Evolutionary conservation across 2,329 filamentous ascomycete species (phyloP), one percentile per base, ranked within the genome.

Genomic region (Aspergillus sp.): DNA sequence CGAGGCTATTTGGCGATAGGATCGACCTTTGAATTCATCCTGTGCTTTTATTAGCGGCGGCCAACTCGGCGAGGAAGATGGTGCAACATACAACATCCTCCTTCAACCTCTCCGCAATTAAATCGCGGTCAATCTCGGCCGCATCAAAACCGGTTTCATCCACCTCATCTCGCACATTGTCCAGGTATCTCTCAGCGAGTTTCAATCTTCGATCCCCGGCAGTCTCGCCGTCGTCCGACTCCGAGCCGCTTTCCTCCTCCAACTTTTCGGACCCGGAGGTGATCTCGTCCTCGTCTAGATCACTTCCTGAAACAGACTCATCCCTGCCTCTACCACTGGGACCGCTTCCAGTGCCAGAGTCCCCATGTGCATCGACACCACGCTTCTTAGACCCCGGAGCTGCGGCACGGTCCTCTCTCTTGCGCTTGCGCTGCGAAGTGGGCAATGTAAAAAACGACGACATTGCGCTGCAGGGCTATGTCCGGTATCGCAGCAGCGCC

Each of bases 371-470:
- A 39, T 59, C 53, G 24, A 63, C 58, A 35, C 57, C 62, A 49
- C 61, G 53, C 48, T 64, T 66, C 48, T 69, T 67, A 20, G 60
- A 55, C 42, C 57, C 60, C 29, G 64, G 53, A 36, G 58, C 60
- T 36, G 58, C 51, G 33, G 60, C 43, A 34, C 54, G 57, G 36
- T 67, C 61, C 15, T 71, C 69, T 40, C 88, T 74, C 71, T 96
- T 96, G 50, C 91, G 74, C 72, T 96, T 96, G 67, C 84, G 85
- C 54, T 89, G 82, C 31, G 82, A 81, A 25, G 82, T 82, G 4
- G 91, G 86, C 24, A 81, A 69, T 32, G 88, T 94, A 64, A 98
- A 98, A 64, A 96, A 98, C 24, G 88, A 94, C 52, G 89, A 93
- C 88, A 93, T 93, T 15, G 15, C 32, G 22, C 25, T 17, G 14